Evolutionary conservation across 306 rosid species (phyloP), one percentile per base, ranked within the genome.

Genomic region (Malus orientalis): DNA sequence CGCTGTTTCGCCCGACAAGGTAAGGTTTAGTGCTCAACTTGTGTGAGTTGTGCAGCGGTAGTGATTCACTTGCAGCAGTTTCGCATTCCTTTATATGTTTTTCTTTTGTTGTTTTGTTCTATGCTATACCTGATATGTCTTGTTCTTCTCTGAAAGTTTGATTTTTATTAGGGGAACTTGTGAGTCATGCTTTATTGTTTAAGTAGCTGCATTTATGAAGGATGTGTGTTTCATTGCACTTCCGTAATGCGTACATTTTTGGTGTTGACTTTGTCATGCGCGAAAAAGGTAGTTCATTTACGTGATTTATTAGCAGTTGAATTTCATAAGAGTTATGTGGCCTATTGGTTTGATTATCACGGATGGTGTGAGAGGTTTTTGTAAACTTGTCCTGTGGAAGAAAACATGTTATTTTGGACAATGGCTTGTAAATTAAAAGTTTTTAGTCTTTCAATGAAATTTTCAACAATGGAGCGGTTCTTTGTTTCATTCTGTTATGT

Each of bases 1-100:
- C 20, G 81, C 86, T 27, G 90, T 86, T 23, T 79, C 90, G 14
- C 90, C 90, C 5, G 90, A 86, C 42, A 86, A 86, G 88, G 90
- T 86, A 51, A 47, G 79, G 62, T 16, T 8, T 22, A n/a, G 62
- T 57, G 13, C 29, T 20, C 61, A n/a, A n/a, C 13, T n/a, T 57
- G 29, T 57, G 12, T 8, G 61, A 57, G 25, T 30, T 49, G 20
- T 4, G 70, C 55, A 23, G 7, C 1, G 22, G 33, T 38, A 59
- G 9, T 54, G 68, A 20, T 60, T 49, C n/a, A 27, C 33, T 16
- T 73, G 36, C 15, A 58, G 20, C 55, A 51, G 55, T 51, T 51
- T 51, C 20, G 55, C 55, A 16, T 14, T 51, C 55, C 55, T 51
- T 51, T 13, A 51, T 51, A 13, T 15, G 16, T 62, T 14, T 25